These are phyloP conservation scores for Phytophthora quininea DNA, from an alignment of 352 stramenopile species.

Conservation along the genomic window DNA sequence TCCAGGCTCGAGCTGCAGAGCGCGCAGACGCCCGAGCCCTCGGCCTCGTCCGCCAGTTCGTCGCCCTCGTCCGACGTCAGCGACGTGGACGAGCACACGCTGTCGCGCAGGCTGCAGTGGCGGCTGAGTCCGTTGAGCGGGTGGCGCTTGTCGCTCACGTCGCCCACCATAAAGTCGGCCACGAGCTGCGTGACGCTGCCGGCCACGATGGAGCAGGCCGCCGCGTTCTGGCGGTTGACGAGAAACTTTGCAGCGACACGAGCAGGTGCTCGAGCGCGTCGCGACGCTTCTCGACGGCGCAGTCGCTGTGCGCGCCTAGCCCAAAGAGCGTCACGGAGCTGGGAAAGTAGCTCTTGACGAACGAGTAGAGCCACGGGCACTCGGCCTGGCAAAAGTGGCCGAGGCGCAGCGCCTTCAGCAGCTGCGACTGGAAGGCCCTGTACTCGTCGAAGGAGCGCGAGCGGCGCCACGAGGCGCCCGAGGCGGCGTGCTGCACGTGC, in stretches of 20 bases:
- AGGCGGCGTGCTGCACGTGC: conserved; percentile 11
- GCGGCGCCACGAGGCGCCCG: conserved; percentile 7
- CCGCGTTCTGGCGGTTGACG: conserved; percentile 35
- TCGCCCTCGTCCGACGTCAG: conserved; percentile 26
- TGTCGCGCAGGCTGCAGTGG: conserved; percentile 15
- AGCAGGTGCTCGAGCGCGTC: conserved; percentile 36
- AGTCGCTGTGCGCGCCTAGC: conserved; percentile 28
- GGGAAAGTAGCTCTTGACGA: conserved; percentile 50
- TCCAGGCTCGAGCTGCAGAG: conserved; percentile 25
- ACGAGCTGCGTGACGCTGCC: conserved; percentile 32
- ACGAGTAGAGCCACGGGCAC: conserved; percentile 46
- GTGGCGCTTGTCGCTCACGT: conserved; percentile 34
- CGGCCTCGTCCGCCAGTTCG: conserved; percentile 12
- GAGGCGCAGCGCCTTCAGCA: conserved; percentile 30
- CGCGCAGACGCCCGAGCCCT: conserved; percentile 20
- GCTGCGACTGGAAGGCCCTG: conserved; percentile 36
- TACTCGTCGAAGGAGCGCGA: conserved; percentile 41
- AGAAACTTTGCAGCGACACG: conserved; percentile 44
- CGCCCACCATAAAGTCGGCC: conserved; percentile 34
- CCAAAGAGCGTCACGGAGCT: conserved; percentile 31
- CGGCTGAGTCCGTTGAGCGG: conserved; percentile 25
- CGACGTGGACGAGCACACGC: conserved; percentile 12
- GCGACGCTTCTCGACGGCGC: conserved; percentile 27
- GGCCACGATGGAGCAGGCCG: conserved; percentile 33
- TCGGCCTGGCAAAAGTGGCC: conserved; percentile 48